Evolutionary conservation across 2,329 filamentous ascomycete species (phyloP).

Genomic region (Stemphylium vesicarium): DNA sequence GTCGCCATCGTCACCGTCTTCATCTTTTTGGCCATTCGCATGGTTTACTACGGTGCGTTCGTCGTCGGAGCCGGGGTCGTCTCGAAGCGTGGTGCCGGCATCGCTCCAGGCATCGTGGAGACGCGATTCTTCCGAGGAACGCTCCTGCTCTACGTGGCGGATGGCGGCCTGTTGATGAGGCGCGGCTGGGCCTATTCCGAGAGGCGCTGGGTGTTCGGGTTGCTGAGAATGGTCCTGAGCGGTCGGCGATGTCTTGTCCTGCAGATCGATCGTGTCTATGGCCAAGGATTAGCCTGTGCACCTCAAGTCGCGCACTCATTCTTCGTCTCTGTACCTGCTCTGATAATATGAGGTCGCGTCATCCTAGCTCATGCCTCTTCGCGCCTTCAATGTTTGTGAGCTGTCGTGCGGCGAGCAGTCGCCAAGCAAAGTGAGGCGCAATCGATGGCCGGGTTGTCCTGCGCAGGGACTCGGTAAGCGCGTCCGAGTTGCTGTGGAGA

Average conservation of each 20-base stretch:
- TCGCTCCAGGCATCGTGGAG: conserved; percentile 63
- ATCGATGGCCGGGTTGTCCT: conserved; percentile 32
- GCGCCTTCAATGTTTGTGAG: conserved; percentile 16
- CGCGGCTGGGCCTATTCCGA: conserved; percentile 64
- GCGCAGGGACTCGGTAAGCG: conserved; percentile 19
- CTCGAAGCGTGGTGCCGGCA: conserved; percentile 45
- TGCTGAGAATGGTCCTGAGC: conserved; percentile 78
- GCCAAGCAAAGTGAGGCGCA: conserved; percentile 39
- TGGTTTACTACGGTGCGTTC: conserved; percentile 48
- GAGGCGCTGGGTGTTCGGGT: conserved; percentile 57
- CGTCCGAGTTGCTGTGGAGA: conserved; percentile 5
- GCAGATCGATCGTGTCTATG: conserved; percentile 91
- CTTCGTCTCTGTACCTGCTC: conserved; percentile 55
- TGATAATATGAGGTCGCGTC: conserved; percentile 63
- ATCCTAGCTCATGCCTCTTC: conserved; percentile 52
- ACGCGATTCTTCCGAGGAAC: conserved; percentile 71
- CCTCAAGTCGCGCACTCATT: not conserved
- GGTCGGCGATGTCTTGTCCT: conserved; percentile 81
- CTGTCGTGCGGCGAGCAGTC: conserved; percentile 8
- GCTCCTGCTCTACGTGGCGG: conserved; percentile 78
- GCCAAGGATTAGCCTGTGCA: conserved; percentile 32
- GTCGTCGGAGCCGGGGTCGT: conserved; percentile 66
- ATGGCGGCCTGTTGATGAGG: conserved; percentile 87
- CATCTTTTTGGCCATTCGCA: conserved; percentile 32
- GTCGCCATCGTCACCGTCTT: conserved; percentile 56